These are phyloP conservation scores for Dacryopinax spathularia DNA, from an alignment of 768 basidiomycete genomes.

Conservation along the genomic window DNA sequence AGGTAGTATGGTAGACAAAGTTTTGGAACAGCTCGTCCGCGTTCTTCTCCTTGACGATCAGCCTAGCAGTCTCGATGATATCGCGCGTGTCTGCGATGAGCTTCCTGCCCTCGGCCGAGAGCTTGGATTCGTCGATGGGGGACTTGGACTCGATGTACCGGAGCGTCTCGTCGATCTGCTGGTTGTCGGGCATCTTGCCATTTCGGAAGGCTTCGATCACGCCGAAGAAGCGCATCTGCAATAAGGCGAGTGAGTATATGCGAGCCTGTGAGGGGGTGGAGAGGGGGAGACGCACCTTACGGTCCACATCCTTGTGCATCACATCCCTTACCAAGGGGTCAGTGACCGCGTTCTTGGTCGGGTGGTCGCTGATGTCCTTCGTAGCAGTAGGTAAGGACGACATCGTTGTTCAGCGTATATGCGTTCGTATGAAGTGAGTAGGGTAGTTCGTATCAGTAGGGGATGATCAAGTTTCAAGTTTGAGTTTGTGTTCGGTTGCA, in stretches of 20 bases:
- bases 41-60: constrained; percentile 74
- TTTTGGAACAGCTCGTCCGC: constrained; percentile 83
- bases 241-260: neutral
- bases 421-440: neutral
- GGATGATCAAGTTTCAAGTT: no score
- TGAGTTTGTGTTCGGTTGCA: no score
- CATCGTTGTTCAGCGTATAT: neutral
- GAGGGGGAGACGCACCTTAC: constrained; percentile 37
- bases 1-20: constrained; percentile 68
- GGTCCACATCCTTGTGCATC: constrained; percentile 62
- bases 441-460: no score
- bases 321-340: constrained; percentile 45
- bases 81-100: constrained; percentile 65
- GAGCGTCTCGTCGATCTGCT: constrained; percentile 62
- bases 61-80: constrained; percentile 54
- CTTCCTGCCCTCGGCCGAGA: constrained; percentile 63
- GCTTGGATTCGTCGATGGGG: constrained; percentile 46
- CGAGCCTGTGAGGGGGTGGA: neutral
- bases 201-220: constrained; percentile 67
- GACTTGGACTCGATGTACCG: constrained; percentile 44
- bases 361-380: constrained; percentile 48
- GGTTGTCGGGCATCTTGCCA: constrained; percentile 65
- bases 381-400: constrained; percentile 47
- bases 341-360: constrained; percentile 45
- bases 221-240: constrained; percentile 61